A percentile compares a stretch with the other conserved stretches of the same genome.
Evolutionary conservation across 1,284 basidiomycete genomes (phyloP).

Genomic region (Heterobasidion annosum): DNA sequence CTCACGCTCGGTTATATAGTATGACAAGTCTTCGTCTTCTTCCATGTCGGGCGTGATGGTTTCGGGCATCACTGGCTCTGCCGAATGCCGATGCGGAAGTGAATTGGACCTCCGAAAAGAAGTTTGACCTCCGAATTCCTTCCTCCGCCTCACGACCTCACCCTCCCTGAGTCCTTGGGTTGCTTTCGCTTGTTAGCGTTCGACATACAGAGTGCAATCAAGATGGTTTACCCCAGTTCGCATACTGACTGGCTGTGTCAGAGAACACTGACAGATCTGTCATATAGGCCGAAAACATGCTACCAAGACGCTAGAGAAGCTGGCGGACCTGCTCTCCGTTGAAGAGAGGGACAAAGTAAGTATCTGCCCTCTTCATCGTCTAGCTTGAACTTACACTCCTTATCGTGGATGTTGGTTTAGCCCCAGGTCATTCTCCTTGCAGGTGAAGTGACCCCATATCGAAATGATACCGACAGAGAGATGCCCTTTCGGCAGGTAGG

Average conservation of each 20-base stretch:
- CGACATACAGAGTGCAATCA: neutral
- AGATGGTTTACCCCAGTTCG: neutral
- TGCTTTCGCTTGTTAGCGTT: neutral
- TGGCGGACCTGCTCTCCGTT: constrained; percentile 37
- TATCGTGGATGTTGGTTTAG: constrained; percentile 19
- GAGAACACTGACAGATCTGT: neutral
- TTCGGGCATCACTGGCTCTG: too few species aligned
- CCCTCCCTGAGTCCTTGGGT: too few species aligned
- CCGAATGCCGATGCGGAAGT: too few species aligned
- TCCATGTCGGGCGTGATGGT: too few species aligned
- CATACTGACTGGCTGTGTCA: neutral
- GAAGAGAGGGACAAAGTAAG: constrained; percentile 42
- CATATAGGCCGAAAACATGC: constrained; percentile 37
- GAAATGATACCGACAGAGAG: constrained; percentile 88
- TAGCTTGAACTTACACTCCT: neutral
- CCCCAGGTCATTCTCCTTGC: constrained; percentile 57
- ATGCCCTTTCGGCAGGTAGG: constrained; percentile 56
- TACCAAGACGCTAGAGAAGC: constrained; percentile 37
- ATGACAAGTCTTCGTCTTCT: too few species aligned
- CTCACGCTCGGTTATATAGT: too few species aligned
- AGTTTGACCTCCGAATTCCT: too few species aligned
- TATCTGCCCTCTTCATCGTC: neutral
- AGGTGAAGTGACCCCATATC: constrained; percentile 50
- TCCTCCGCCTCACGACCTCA: too few species aligned
- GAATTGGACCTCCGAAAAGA: too few species aligned